phyloP scores from a whole-genome alignment of 2,329 filamentous ascomycete genomes.

The Verticillium zaregamsianum region DNA sequence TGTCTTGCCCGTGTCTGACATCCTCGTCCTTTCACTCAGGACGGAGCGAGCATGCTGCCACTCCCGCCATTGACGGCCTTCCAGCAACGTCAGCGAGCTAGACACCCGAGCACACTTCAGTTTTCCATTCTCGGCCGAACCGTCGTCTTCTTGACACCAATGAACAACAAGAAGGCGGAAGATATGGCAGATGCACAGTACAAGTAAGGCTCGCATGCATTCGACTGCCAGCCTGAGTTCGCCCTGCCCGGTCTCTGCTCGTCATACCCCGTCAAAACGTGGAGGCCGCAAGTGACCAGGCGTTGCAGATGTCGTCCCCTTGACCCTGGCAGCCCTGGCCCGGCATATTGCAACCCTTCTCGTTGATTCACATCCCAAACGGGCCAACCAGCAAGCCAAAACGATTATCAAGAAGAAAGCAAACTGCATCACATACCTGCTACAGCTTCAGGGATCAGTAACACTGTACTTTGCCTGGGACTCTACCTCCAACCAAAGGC shows the following conservation, averaged over 20 bases:
- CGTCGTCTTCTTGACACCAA: background rate
- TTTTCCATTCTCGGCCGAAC: background rate
- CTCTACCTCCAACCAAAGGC: background rate
- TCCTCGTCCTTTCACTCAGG: background rate
- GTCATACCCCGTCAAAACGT: background rate
- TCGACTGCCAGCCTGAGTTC: background rate
- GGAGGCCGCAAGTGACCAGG: background rate
- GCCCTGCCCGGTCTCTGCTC: background rate
- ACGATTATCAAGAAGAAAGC: background rate
- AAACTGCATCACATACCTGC: background rate
- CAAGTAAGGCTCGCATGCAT: background rate
- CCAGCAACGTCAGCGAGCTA: background rate
- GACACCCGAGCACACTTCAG: background rate
- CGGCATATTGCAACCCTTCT: background rate
- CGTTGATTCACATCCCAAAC: background rate
- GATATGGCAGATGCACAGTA: background rate
- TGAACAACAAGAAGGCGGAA: background rate
- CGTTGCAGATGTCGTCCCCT: background rate
- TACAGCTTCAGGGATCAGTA: background rate
- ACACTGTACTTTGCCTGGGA: background rate
- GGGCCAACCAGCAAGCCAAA: background rate
- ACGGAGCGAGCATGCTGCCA: background rate
- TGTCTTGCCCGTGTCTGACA: background rate
- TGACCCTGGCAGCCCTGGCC: background rate
- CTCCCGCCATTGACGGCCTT: background rate